phyloP scores from a whole-genome alignment of 352 stramenopile species.

The Phytopythium litorale region DNA sequence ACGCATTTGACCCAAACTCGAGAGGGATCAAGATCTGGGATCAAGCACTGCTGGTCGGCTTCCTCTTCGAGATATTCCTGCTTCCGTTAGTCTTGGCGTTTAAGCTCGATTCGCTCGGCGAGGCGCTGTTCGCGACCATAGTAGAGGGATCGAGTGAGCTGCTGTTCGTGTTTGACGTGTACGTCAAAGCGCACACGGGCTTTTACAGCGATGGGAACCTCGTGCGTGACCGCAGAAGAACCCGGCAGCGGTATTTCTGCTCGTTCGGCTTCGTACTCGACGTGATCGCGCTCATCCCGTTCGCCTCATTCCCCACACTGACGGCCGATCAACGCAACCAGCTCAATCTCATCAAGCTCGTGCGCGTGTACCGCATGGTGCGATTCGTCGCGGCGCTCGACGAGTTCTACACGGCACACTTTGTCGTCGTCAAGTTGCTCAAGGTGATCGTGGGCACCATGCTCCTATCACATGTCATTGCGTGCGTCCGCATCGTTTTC shows the following conservation, averaged over 20 bases:
- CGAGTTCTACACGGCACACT: constrained; percentile 59
- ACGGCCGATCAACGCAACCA: not conserved
- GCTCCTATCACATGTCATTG: constrained; percentile 51
- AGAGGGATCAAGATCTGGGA: constrained; percentile 43
- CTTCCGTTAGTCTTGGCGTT: constrained; percentile 57
- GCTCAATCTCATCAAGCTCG: constrained; percentile 27
- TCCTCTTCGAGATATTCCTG: constrained; percentile 54
- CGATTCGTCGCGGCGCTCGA: constrained; percentile 53
- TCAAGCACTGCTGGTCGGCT: constrained; percentile 41
- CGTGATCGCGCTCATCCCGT: constrained; percentile 41
- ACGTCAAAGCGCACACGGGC: constrained; percentile 49
- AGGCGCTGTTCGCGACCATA: not conserved
- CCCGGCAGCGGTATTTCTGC: constrained; percentile 39
- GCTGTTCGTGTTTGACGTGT: constrained; percentile 52
- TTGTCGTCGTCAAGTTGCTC: constrained; percentile 40
- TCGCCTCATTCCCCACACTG: not conserved
- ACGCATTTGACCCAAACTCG: constrained; percentile 51
- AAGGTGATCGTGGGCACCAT: constrained; percentile 50
- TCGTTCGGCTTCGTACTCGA: constrained; percentile 48
- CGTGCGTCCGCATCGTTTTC: constrained; percentile 56
- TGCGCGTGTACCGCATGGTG: constrained; percentile 34
- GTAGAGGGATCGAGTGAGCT: constrained; percentile 20
- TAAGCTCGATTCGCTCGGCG: constrained; percentile 14
- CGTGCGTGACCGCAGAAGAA: constrained; percentile 36
- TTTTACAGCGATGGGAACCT: constrained; percentile 62